Percentiles rank a stretch among this genome's conserved stretches.
These are phyloP conservation scores for Exophiala oligosperma DNA, from an alignment of 2,329 filamentous ascomycete genomes.

Conservation along the genomic window DNA sequence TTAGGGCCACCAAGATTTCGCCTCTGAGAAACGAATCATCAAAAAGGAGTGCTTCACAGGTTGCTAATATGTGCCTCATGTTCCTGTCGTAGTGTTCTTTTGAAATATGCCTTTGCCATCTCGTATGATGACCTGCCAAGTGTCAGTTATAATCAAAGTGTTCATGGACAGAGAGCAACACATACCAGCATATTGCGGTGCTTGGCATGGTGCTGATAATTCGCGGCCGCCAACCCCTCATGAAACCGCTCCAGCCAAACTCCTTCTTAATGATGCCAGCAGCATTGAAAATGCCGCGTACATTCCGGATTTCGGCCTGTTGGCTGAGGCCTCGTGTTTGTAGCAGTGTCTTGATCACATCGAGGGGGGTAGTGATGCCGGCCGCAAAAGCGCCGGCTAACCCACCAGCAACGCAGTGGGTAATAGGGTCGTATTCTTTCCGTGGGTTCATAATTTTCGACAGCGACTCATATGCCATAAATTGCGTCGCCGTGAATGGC, in stretches of 20 bases:
- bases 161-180: constrained; percentile 13
- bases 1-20: constrained; percentile 1
- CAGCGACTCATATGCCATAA: constrained; percentile 95
- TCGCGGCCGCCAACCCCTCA: constrained; percentile 86
- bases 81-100: constrained; percentile 38
- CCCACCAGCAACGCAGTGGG: constrained; percentile 89
- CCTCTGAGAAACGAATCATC: background rate
- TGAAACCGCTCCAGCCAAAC: constrained; percentile 84
- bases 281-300: constrained; percentile 77
- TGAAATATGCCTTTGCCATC: constrained; percentile 69
- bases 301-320: constrained; percentile 79
- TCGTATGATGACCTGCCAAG: constrained; percentile 62
- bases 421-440: constrained; percentile 80
- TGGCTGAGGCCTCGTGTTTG: constrained; percentile 85
- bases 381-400: constrained; percentile 91
- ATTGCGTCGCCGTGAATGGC: constrained; percentile 94
- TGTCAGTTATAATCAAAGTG: background rate
- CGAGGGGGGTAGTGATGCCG: constrained; percentile 90
- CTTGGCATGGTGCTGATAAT: constrained; percentile 97
- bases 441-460: constrained; percentile 89
- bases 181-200: constrained; percentile 97
- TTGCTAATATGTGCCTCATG: constrained; percentile 18
- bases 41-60: constrained; percentile 10
- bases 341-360: constrained; percentile 96
- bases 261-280: constrained; percentile 78